Evolutionary conservation across 305 asterid genomes (phyloP).

Genomic region (Fraxinus albicans): DNA sequence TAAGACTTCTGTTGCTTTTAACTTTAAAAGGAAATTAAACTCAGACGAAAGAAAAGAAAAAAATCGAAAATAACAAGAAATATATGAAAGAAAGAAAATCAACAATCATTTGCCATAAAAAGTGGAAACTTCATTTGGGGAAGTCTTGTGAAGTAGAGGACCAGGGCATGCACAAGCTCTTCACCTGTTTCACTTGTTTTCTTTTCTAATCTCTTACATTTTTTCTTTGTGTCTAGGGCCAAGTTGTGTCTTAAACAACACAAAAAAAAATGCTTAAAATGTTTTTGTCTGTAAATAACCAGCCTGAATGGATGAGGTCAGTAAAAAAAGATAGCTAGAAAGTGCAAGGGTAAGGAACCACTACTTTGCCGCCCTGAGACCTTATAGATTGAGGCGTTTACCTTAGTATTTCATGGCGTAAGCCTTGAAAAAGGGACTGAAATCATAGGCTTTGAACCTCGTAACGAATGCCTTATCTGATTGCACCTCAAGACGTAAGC

Average conservation of each 20-base stretch:
- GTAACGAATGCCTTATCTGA: background rate
- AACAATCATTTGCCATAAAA: background rate
- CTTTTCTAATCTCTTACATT: background rate
- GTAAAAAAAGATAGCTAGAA: background rate
- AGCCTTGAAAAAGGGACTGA: background rate
- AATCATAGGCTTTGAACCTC: background rate
- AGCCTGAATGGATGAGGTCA: background rate
- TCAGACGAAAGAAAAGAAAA: background rate
- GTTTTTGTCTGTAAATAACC: background rate
- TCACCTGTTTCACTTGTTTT: background rate
- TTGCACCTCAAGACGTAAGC: background rate
- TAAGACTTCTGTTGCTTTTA: background rate
- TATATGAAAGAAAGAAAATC: background rate
- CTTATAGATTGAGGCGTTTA: background rate
- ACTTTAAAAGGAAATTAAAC: background rate
- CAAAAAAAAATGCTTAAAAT: background rate
- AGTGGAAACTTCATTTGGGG: background rate
- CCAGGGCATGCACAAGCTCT: background rate
- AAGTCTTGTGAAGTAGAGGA: background rate
- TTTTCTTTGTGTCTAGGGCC: background rate
- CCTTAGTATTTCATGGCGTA: background rate
- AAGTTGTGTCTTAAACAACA: background rate
- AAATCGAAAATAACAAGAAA: background rate
- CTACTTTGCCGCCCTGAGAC: background rate
- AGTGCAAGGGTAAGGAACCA: background rate